Percentiles rank a stretch among this genome's conserved stretches.
phyloP scores from a whole-genome alignment of 1,284 basidiomycete genomes.

The Rhodotorula mucilaginosa region DNA sequence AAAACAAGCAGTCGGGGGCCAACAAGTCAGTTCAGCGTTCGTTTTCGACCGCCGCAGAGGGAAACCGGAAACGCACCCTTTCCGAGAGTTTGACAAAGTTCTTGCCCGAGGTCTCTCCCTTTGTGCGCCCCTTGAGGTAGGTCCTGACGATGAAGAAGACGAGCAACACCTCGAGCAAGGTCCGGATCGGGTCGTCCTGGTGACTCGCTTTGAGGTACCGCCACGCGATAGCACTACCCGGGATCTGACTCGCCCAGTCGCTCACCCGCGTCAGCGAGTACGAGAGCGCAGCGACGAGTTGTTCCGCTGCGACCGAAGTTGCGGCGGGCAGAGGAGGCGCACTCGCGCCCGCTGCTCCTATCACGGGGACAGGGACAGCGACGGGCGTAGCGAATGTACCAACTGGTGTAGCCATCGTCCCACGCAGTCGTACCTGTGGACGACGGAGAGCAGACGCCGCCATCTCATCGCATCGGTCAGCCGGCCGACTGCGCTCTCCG shows the following conservation, averaged over 20 bases:
- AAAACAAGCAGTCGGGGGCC: background rate
- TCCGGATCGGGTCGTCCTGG: constrained; percentile 69
- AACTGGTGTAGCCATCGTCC: background rate
- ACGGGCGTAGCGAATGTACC: background rate
- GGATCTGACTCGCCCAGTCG: constrained; percentile 39
- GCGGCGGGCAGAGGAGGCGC: constrained; percentile 3
- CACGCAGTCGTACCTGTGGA: background rate
- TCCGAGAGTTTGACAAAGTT: constrained; percentile 87
- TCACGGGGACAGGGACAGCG: background rate
- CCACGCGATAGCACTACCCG: constrained; percentile 50
- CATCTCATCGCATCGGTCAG: too few relatives aligned
- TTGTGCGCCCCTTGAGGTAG: constrained; percentile 80
- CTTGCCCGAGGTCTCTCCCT: constrained; percentile 78
- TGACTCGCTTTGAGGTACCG: constrained; percentile 52
- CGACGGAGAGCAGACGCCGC: too few relatives aligned
- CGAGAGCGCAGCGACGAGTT: constrained; percentile 19
- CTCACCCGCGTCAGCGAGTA: constrained; percentile 10
- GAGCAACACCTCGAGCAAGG: constrained; percentile 84
- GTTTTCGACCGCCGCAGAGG: background rate
- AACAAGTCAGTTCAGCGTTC: background rate
- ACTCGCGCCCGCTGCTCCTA: background rate
- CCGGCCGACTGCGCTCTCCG: too few relatives aligned
- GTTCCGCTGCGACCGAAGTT: constrained; percentile 8
- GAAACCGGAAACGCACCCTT: constrained; percentile 60
- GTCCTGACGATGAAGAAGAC: constrained; percentile 86